Evolutionary conservation across 805 yeast genomes (phyloP), one percentile per base, ranked within the genome.

Genomic region (Nematodospora valgi): DNA sequence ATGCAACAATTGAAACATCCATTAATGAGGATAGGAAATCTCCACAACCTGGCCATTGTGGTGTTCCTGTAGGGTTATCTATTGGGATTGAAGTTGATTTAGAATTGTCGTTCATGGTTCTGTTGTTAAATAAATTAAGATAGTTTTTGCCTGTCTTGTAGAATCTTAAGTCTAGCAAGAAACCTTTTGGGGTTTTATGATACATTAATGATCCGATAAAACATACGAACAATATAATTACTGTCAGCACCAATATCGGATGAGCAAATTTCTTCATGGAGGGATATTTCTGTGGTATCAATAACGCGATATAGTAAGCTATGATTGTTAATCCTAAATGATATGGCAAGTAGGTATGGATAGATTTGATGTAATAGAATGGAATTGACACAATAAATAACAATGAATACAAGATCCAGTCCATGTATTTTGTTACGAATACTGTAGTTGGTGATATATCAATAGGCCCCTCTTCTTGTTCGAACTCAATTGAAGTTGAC

Each of bases 21-120:
- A 85, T 80, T 45, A 84, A 55, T 0, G 88, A 72, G 5, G 79
- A 54, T 25, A 85, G 66, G 11, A 38, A 23, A 51, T 85, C 94
- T 2, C 95, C 95, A 10, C 89, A 85, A 0, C 95, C 95, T 1
- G 94, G 93, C 73, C 77, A 72, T 14, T 56, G 51, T 1, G 70
- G 67, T 2, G 62, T 56, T 4, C 56, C 48, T 0, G 71, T 62
- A 25, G 38, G 49, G 27, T 52, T 48, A 10, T 39, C 41, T 1
- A 33, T 30, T 10, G 41, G 39, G 11, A 41, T 40, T 10, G 38
- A 23, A n/a, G 24, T 30, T 5, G 39, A 34, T 16, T 54, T 45
- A 5, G 67, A 64, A 25, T 49, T 57, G 23, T 62, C 49, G 28
- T 56, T 41, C 45, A 58, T 32, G 3, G 53, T 47, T 15, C 57